These are phyloP conservation scores for Melaleuca alternifolia DNA, from an alignment of 345 rosid species.

Conservation along the genomic window DNA sequence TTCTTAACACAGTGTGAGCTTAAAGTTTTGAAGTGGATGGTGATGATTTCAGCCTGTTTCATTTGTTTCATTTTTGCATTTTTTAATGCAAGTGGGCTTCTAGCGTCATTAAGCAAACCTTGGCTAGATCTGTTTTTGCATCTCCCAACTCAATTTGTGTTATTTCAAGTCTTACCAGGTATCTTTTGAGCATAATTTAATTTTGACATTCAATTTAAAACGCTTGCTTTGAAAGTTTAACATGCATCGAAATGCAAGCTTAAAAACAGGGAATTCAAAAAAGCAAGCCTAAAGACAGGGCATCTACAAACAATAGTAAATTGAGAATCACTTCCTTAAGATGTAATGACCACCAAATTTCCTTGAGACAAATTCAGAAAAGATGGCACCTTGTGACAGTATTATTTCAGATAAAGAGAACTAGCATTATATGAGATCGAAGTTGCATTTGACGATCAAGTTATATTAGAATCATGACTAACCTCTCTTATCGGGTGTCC, in stretches of 20 bases:
- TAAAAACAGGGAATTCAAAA: neutral
- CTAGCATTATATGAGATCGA: neutral
- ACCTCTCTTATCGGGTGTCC: conserved; percentile 96
- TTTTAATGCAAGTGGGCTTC: neutral
- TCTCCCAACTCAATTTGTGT: neutral
- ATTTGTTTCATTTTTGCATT: neutral
- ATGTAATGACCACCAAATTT: neutral
- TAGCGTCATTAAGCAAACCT: neutral
- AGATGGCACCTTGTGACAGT: neutral
- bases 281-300: neutral
- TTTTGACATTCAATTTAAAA: neutral
- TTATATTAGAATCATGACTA: neutral
- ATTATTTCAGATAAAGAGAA: neutral
- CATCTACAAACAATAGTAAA: neutral
- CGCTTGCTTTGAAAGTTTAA: neutral
- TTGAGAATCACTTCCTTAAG: neutral
- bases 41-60: neutral
- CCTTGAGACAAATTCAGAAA: neutral
- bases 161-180: neutral
- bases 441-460: neutral
- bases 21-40: neutral
- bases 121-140: neutral
- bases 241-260: neutral
- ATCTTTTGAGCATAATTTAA: neutral
- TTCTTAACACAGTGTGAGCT: neutral